phyloP scores from a whole-genome alignment of 306 rosid genomes.

The Dryas alaskensis region DNA sequence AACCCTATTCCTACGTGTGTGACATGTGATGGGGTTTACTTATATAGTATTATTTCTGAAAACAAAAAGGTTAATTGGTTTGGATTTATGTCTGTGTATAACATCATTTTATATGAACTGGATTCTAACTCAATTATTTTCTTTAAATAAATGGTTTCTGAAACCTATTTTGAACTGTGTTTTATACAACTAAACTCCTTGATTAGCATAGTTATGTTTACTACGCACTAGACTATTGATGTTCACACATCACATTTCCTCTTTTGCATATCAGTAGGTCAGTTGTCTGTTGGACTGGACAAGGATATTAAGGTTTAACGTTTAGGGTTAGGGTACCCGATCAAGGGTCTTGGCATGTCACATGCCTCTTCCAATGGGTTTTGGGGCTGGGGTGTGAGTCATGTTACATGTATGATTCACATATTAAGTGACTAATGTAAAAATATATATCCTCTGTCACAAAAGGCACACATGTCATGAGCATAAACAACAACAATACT shows the following conservation, averaged over 20 bases:
- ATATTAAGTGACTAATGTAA: not conserved
- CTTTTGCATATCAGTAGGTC: not conserved
- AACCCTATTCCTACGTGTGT: not conserved
- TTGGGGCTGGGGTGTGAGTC: not conserved
- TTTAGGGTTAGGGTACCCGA: not conserved
- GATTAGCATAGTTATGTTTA: not conserved
- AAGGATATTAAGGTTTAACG: not conserved
- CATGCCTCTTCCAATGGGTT: not conserved
- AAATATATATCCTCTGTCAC: not conserved
- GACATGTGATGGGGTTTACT: not conserved
- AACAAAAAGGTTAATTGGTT: not conserved
- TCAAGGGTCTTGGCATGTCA: not conserved
- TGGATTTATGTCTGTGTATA: not conserved
- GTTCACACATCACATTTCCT: conserved; percentile 4
- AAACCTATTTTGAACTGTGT: not conserved
- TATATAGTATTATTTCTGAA: not conserved
- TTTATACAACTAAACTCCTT: not conserved
- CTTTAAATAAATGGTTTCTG: not conserved
- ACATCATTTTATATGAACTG: not conserved
- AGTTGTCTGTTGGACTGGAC: not conserved
- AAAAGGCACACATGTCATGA: not conserved
- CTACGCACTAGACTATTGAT: not conserved
- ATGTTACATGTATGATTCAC: not conserved
- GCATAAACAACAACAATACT: not conserved
- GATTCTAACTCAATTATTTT: not conserved